phyloP scores from a whole-genome alignment of 768 basidiomycete genomes.

The Obba rivulosa region DNA sequence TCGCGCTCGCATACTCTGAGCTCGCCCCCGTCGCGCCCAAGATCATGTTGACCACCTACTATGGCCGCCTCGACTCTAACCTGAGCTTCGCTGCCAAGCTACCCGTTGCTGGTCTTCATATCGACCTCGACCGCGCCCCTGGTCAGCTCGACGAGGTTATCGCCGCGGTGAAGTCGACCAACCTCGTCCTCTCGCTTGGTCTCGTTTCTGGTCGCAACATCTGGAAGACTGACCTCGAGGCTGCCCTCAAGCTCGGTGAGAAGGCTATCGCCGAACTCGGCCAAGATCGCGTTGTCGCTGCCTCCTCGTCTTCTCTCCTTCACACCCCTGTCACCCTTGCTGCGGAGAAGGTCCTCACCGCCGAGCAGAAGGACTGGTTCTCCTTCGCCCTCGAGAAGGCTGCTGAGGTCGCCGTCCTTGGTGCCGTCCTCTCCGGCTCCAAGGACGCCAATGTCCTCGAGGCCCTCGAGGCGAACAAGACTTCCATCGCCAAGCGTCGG shows the following conservation, averaged over 20 bases:
- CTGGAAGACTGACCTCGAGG: constrained; percentile 95
- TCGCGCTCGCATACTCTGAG: constrained; percentile 71
- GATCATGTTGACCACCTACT: constrained; percentile 94
- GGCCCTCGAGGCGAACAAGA: constrained; percentile 84
- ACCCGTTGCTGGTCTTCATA: constrained; percentile 89
- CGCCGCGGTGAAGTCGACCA: constrained; percentile 77
- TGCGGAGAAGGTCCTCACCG: constrained; percentile 85
- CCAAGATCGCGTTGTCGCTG: constrained; percentile 82
- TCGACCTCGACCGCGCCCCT: constrained; percentile 93
- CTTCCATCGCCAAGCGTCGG: constrained; percentile 89
- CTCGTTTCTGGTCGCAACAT: constrained; percentile 98
- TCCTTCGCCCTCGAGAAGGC: constrained; percentile 98
- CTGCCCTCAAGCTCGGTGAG: constrained; percentile 76
- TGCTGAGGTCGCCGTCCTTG: constrained; percentile 81
- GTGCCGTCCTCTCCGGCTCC: constrained; percentile 79
- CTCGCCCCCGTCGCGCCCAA: constrained; percentile 82
- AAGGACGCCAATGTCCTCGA: constrained; percentile 66
- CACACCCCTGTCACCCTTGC: constrained; percentile 97
- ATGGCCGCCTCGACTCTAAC: constrained; percentile 92
- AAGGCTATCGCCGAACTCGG: constrained; percentile 83
- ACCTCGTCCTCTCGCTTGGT: constrained; percentile 84
- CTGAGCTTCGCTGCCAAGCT: constrained; percentile 85
- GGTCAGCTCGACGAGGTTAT: constrained; percentile 80
- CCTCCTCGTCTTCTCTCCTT: constrained; percentile 95
- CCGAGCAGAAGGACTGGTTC: constrained; percentile 95